Evolutionary conservation across 495 filamentous ascomycete species (phyloP).

Genomic region (Penicillium odoratum): DNA sequence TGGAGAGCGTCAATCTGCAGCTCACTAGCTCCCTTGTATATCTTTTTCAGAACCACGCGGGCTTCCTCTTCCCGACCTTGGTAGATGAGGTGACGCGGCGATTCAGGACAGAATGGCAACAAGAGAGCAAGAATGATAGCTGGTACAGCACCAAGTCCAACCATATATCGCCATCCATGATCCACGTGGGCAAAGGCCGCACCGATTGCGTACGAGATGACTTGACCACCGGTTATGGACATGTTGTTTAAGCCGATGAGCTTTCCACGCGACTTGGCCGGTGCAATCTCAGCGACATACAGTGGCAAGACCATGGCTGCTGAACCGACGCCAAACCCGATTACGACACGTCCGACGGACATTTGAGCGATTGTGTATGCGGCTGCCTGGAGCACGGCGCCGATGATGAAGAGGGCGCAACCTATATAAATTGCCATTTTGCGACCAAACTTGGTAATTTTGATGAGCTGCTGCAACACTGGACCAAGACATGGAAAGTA

Average conservation of each 20-base stretch:
- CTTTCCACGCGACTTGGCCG: slow-evolving; percentile 52
- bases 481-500: background rate
- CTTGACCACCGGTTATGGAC: slow-evolving; percentile 54
- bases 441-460: slow-evolving; percentile 38
- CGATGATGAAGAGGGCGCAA: slow-evolving; percentile 49
- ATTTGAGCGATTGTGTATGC: slow-evolving; percentile 52
- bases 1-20: slow-evolving; percentile 42
- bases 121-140: slow-evolving; percentile 43
- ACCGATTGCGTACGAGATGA: slow-evolving; percentile 53
- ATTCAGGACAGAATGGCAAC: slow-evolving; percentile 52
- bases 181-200: slow-evolving; percentile 50
- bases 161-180: slow-evolving; percentile 55
- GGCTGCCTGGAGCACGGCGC: slow-evolving; percentile 46
- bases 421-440: slow-evolving; percentile 52
- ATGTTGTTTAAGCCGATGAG: slow-evolving; percentile 59
- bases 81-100: slow-evolving; percentile 52
- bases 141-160: slow-evolving; percentile 52
- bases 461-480: background rate
- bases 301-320: slow-evolving; percentile 52
- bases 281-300: slow-evolving; percentile 50
- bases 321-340: slow-evolving; percentile 56
- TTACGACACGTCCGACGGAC: slow-evolving; percentile 50
- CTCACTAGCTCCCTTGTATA: slow-evolving; percentile 39
- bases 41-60: slow-evolving; percentile 31
- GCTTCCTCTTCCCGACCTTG: slow-evolving; percentile 45